Percentiles rank a stretch among this genome's conserved stretches.
These are phyloP conservation scores for Pinus albicaulis DNA, from an alignment of 75 land plant genomes.

Conservation along the genomic window DNA sequence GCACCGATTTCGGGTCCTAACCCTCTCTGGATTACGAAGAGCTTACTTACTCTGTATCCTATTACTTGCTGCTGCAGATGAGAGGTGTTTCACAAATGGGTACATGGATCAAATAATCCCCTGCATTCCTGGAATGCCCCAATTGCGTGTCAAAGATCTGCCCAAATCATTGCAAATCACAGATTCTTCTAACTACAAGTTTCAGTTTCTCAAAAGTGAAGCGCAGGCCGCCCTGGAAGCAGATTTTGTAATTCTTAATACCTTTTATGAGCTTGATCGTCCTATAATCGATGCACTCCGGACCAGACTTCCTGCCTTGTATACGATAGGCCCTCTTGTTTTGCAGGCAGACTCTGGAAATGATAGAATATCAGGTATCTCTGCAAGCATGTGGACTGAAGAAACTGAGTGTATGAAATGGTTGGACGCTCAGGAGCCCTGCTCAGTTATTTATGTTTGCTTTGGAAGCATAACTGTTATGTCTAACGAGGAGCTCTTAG, in stretches of 20 bases:
- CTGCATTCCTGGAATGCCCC: constrained; percentile 37
- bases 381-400: constrained; percentile 3
- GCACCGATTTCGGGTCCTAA: no score
- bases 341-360: neutral
- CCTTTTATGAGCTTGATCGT: constrained; percentile 16
- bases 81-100: constrained; percentile 16
- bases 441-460: constrained; percentile 34
- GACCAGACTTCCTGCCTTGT: neutral
- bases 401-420: constrained; percentile 24
- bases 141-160: constrained; percentile 36
- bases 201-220: neutral
- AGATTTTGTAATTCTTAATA: constrained; percentile 11
- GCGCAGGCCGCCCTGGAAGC: neutral
- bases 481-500: neutral
- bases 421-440: constrained; percentile 31
- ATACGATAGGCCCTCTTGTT: constrained; percentile 12
- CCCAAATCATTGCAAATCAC: constrained; percentile 34
- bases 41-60: no score
- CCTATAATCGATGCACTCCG: constrained; percentile 10
- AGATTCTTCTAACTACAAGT: neutral
- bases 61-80: constrained; percentile 19
- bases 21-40: no score
- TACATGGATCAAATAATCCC: constrained; percentile 25
- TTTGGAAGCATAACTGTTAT: constrained; percentile 5
- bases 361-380: neutral